Base-by-base conservation (phyloP, 805 yeast species). In the Pichia cephalocereana region DNA sequence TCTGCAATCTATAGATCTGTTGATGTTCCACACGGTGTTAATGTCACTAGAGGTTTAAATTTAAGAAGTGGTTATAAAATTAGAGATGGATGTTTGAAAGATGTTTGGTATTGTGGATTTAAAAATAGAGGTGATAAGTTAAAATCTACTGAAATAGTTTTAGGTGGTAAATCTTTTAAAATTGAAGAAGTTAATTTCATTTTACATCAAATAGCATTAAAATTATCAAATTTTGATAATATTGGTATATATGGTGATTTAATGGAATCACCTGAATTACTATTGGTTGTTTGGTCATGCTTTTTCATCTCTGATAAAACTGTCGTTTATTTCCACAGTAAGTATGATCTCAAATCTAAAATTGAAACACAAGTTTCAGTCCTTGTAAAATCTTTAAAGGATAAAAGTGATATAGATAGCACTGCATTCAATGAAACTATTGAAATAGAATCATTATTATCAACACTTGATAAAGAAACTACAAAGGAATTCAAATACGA, bases 1-100 rank as follows among this genome's bases (percentile, higher is more conserved):
- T 77, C 90, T 15, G 90, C 96, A 0, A 70, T 85, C 11, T 82
- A 85, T 63, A 74, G 93, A 53, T 83, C 88, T 45, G 79, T 79
- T 42, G 80, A 83, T 54, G 78, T 85, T 32, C 93, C 90, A 23
- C 80, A 78, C 59, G 86, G 87, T 6, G 61, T 77, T 50, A 83
- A 86, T 0, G 69, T 89, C 48, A 71, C 82, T 23, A 75, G 85
- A 2, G 95, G 95, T 0, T 65, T 86, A 47, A 77, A 79, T 42
- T 74, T 89, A 26, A 72, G 86, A 40, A 70, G 75, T 27, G 80
- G 77, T 36, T 84, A 82, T 61, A 76, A 75, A 53, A 60, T 83
- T 23, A 70, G 96, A 55, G 83, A 85, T 61, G 96, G 96, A 4
- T 81, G 78, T 54, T 61, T 87, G 49, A 74, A 76, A 52, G 96